Evolutionary conservation across 2,329 filamentous ascomycete genomes (phyloP), one percentile per base, ranked within the genome.

Genomic region (Trichoderma simmonsii): DNA sequence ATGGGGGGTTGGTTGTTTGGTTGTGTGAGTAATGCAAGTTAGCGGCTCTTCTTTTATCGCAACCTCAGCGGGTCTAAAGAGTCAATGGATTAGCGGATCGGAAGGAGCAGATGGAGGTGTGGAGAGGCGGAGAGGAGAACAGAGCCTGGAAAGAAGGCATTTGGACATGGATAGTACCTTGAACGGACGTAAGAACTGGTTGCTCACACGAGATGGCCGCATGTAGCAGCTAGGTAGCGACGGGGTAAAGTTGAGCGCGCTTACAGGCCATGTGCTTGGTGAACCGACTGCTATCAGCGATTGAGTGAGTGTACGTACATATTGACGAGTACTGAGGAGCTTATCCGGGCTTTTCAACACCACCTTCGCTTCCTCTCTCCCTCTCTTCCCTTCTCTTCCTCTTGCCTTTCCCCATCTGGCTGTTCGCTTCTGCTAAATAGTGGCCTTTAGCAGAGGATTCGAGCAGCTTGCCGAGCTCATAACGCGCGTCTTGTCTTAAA

Each of bases 81-180:
- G 43, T 51, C 43, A 51, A 51, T 43, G 60, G 34, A 18, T 28
- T 57, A 57, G 66, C 66, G 56, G 30, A 51, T 24, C 66, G 56
- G 66, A 61, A 26, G 39, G 39, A 69, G 39, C 66, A 43, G 24
- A 30, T 54, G 66, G 66, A 61, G 66, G 43, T 26, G 60, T 63
- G 36, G 66, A 28, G 56, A 51, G 57, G 56, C 24, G 51, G 36
- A 48, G 66, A 69, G 39, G 36, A 60, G 56, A 43, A 11, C 0
- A 21, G 30, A 69, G 36, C 21, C 48, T 21, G 24, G 24, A 56
- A 51, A 32, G 30, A 24, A 54, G 21, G 21, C 30, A 36, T 12
- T 36, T n/a, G 12, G 36, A 68, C 65, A 39, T 43, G 34, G 34
- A n/a, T 18, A 32, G n/a, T 68, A 68, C 65, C 54, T 12, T 18